A percentile compares a stretch with the other conserved stretches of the same genome.
phyloP scores from a whole-genome alignment of 2,329 filamentous ascomycete species.

The Rhinocladiella mackenziei region DNA sequence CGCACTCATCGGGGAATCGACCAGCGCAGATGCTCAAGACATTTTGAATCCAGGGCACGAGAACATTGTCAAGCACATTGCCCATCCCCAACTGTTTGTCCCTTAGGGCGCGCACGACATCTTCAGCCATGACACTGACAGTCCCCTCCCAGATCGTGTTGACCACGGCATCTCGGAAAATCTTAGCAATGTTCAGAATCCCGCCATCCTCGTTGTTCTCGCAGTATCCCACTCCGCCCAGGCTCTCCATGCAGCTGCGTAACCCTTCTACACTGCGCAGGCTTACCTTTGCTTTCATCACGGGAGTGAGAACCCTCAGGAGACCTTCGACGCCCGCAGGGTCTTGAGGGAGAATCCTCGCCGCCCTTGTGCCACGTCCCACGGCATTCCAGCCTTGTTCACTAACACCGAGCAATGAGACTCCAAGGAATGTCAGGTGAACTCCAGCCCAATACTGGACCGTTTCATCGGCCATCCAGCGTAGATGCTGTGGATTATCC shows the following conservation, averaged over 20 bases:
- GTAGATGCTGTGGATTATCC: conserved; percentile 38
- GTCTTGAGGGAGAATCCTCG: no score
- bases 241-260: conserved; percentile 33
- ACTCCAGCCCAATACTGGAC: conserved; percentile 22
- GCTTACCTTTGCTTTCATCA: conserved; percentile 33
- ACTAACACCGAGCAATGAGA: conserved; percentile 31
- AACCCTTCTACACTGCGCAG: conserved; percentile 23
- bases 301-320: no score
- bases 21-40: conserved; percentile 7
- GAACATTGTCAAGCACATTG: conserved; percentile 11
- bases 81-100: conserved; percentile 5
- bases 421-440: conserved; percentile 25
- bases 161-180: conserved; percentile 63
- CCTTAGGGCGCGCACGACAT: conserved; percentile 21
- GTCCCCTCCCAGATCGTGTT: conserved; percentile 68
- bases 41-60: conserved; percentile 13
- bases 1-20: conserved; percentile 1
- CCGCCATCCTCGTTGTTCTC: conserved; percentile 45
- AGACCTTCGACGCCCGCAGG: no score
- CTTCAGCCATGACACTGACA: conserved; percentile 54
- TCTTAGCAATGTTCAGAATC: conserved; percentile 61
- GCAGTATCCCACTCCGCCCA: conserved; percentile 35
- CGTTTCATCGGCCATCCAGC: conserved; percentile 26
- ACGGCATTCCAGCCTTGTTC: not conserved
- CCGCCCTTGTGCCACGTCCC: not conserved